Base-by-base conservation (phyloP, 352 stramenopile species). In the Phytophthora citrophthora region DNA sequence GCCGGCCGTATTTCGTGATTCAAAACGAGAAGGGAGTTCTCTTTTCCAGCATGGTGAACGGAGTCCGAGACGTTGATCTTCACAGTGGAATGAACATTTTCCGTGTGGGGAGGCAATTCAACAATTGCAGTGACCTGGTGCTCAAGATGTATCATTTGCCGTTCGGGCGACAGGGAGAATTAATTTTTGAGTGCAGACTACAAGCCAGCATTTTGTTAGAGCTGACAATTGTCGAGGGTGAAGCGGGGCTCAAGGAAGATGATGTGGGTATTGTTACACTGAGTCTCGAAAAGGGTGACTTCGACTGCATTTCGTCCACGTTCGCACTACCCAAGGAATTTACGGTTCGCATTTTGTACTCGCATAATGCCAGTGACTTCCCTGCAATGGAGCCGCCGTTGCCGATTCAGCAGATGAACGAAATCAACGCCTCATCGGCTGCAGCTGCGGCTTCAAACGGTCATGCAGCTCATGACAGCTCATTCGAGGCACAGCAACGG, bases 101-200 rank as follows among this genome's bases (percentile, higher is more conserved):
- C 50, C 77, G 77, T 41, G 88, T 96, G 20, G 76, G 54, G 39
- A 86, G 83, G 44, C 84, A 76, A 12, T 75, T 94, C 24, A 38
- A 74, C 15, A 70, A 82, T 43, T 93, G 86, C 62, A 74, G 75
- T 27, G 88, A 96, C 43, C 67, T 96, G 16, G 45, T 79, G 24
- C 63, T 96, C 23, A 92, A 93, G 63, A 95, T 96, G 86, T 96
- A 96, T 54, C 84, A 96, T 55, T 71, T 96, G 54, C 88, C 88
- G n/a, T 93, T 93, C 41, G 88, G 86, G 13, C 77, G 83, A 39
- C 85, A 93, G 55, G 88, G 88, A 6, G 82, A 96, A 47, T 46
- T 95, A n/a, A 75, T 96, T 29, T 79, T 96, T 36, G 88, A 96
- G 44, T 79, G 65, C 16, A 80, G 88, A 26, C 53, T 96, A 7